Conservation (phyloP, 768 basidiomycete genomes). For the Lepiota subincarnata region DNA sequence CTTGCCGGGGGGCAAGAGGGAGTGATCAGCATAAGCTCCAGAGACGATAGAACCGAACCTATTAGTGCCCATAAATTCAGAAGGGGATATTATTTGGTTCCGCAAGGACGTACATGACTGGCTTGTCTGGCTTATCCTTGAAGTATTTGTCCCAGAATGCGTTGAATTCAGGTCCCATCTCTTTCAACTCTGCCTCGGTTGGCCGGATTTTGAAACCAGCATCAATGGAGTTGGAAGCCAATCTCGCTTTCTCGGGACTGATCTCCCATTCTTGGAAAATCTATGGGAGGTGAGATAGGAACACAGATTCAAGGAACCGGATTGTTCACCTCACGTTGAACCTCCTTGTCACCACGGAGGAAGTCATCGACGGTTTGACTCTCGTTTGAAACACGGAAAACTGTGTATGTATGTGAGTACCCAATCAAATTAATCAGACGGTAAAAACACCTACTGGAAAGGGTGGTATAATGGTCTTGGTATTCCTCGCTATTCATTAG, state of each 20-base stretch:
- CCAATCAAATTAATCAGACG: neutral
- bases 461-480: conserved; percentile 72
- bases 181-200: conserved; percentile 63
- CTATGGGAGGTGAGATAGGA: conserved; percentile 19
- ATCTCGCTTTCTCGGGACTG: conserved; percentile 62
- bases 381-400: conserved; percentile 67
- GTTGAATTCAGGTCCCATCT: conserved; percentile 78
- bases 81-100: neutral
- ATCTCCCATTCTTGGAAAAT: conserved; percentile 62
- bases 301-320: neutral
- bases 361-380: conserved; percentile 62
- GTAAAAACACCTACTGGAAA: conserved; percentile 42
- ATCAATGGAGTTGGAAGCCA: conserved; percentile 70
- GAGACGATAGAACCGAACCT: conserved; percentile 58
- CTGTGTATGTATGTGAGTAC: conserved; percentile 22
- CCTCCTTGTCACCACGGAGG: conserved; percentile 60
- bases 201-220: conserved; percentile 78
- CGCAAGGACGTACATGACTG: conserved; percentile 50
- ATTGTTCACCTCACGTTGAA: conserved; percentile 46
- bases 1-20: conserved; percentile 66
- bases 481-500: conserved; percentile 52
- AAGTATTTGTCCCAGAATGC: conserved; percentile 66
- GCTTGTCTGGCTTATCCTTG: conserved; percentile 79
- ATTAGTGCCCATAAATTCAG: too few relatives aligned
- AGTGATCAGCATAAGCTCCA: conserved; percentile 64